Conservation (phyloP, 202 grass and related monocot genomes). For the Setaria viridis region DNA sequence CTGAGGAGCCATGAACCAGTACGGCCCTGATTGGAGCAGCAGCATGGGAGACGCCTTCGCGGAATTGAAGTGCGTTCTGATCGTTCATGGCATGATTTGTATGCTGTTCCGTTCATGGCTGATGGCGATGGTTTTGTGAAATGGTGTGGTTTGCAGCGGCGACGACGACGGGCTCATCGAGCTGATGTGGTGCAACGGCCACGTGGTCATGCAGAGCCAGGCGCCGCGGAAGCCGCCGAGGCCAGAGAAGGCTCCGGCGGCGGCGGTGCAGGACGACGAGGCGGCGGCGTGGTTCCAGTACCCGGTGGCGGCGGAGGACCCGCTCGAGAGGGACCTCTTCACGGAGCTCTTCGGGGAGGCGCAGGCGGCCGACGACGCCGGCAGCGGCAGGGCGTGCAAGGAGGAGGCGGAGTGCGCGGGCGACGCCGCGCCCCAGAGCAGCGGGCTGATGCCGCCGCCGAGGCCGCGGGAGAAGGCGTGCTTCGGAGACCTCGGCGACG, state of each 20-base stretch:
- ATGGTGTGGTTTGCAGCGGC: not conserved
- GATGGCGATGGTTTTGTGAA: not conserved
- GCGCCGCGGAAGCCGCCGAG: conserved; percentile 42
- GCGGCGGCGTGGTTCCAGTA: conserved; percentile 64
- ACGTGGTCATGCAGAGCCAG: conserved; percentile 79
- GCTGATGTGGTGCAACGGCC: conserved; percentile 72
- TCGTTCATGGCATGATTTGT: not conserved
- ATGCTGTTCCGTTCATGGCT: not conserved
- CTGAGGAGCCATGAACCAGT: conserved; percentile 50
- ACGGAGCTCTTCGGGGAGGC: conserved; percentile 62
- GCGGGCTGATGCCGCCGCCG: conserved; percentile 39
- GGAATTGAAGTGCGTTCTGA: conserved; percentile 6
- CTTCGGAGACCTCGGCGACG: not conserved
- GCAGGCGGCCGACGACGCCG: conserved; percentile 5
- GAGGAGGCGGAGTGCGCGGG: not conserved
- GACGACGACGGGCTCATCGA: conserved; percentile 61
- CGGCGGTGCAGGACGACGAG: conserved; percentile 40
- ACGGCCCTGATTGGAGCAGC: conserved; percentile 50
- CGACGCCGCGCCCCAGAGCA: not conserved
- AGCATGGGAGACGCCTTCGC: conserved; percentile 47
- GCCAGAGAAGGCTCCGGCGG: conserved; percentile 12
- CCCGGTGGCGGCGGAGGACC: conserved; percentile 42
- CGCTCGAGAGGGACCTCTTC: conserved; percentile 66
- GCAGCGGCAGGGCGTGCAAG: conserved; percentile 25
- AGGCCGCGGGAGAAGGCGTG: not conserved